phyloP scores from a whole-genome alignment of 768 basidiomycete species.

The Xerocomellus dryophilus region DNA sequence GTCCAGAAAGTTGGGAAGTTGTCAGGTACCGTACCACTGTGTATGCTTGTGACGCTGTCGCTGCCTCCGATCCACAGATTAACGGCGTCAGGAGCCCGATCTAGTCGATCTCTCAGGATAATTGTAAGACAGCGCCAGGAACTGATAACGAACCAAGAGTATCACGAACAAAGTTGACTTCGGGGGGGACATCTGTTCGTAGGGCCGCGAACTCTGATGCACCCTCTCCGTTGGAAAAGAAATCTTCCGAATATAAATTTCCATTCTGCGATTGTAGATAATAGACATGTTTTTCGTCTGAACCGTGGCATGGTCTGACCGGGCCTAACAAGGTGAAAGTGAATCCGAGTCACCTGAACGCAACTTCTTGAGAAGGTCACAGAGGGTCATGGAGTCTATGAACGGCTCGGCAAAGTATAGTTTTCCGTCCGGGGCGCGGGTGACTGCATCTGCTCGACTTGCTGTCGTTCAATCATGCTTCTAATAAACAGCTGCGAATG shows the following conservation, averaged over 20 bases:
- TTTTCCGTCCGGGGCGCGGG: slow-evolving; percentile 46
- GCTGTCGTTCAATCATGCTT: slow-evolving; percentile 13
- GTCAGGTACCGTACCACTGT: slow-evolving; percentile 57
- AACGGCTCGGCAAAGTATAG: slow-evolving; percentile 77
- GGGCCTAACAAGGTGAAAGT: neutral
- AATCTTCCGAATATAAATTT: slow-evolving; percentile 61
- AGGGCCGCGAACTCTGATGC: slow-evolving; percentile 62
- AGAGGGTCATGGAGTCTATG: slow-evolving; percentile 65
- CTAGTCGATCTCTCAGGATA: slow-evolving; percentile 31
- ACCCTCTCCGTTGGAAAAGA: slow-evolving; percentile 37
- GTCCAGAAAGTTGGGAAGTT: neutral
- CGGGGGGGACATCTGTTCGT: slow-evolving; percentile 61
- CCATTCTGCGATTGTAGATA: slow-evolving; percentile 94
- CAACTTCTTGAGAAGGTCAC: slow-evolving; percentile 45
- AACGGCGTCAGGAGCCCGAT: slow-evolving; percentile 75
- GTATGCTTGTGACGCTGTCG: slow-evolving; percentile 77
- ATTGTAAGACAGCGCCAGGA: neutral
- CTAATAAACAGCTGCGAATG: neutral
- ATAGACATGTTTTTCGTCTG: slow-evolving; percentile 37
- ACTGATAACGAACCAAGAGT: slow-evolving; percentile 59
- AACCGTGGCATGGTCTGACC: neutral
- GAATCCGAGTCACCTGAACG: slow-evolving; percentile 30
- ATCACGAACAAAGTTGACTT: slow-evolving; percentile 72
- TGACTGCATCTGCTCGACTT: slow-evolving; percentile 78
- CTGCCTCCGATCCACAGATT: slow-evolving; percentile 90